A percentile compares a stretch with the other conserved stretches of the same genome.
These are phyloP conservation scores for Trametes cubensis DNA, from an alignment of 768 basidiomycete genomes.

Conservation along the genomic window DNA sequence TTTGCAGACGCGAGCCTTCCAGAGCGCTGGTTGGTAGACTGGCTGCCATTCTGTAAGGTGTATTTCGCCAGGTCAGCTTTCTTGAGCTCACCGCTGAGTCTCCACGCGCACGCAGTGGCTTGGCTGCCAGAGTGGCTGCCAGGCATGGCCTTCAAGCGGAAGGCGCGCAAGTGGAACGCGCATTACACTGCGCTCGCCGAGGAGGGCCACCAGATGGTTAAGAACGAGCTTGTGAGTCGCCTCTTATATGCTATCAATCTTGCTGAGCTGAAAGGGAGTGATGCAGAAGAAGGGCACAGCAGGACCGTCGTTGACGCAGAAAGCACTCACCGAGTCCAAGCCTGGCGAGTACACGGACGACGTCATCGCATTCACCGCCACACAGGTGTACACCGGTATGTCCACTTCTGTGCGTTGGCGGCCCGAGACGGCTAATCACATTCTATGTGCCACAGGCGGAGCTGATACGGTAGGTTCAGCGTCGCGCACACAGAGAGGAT, in stretches of 20 bases:
- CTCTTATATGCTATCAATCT: too few relatives aligned
- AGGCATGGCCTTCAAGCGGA: constrained; percentile 30
- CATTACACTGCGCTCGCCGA: constrained; percentile 16
- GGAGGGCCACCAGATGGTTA: constrained; percentile 17
- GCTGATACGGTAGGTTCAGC: constrained; percentile 7
- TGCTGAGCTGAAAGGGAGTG: neutral
- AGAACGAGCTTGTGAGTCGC: constrained; percentile 4
- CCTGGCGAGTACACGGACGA: constrained; percentile 9
- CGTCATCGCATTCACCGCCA: constrained; percentile 14
- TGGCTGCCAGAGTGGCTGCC: constrained; percentile 31
- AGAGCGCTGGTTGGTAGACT: constrained; percentile 7
- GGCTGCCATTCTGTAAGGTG: constrained; percentile 17
- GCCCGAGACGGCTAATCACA: too few relatives aligned
- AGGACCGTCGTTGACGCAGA: neutral
- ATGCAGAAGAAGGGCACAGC: constrained; percentile 1
- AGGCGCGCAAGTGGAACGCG: constrained; percentile 18
- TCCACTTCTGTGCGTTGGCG: too few relatives aligned
- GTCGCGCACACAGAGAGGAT: too few relatives aligned
- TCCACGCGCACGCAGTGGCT: constrained; percentile 17
- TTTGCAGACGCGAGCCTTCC: constrained; percentile 7
- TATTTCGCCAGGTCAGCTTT: too few relatives aligned
- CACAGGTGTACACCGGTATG: constrained; percentile 15
- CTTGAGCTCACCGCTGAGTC: neutral
- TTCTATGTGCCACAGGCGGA: neutral
- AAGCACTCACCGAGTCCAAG: constrained; percentile 3